These are phyloP conservation scores for Loxodes magnus DNA, from an alignment of 73 alveolate genomes.

Conservation along the genomic window DNA sequence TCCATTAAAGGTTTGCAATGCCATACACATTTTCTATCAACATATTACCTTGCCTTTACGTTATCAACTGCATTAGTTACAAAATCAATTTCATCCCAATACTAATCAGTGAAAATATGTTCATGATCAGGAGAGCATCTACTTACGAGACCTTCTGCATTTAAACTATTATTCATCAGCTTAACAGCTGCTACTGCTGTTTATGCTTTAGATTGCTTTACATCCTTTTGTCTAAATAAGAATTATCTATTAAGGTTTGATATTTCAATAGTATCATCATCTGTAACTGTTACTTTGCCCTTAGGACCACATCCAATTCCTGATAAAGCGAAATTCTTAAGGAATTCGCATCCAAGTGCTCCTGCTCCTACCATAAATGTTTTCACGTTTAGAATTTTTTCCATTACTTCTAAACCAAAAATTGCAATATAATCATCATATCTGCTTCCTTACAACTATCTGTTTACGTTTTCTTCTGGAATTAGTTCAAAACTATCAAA, in stretches of 20 bases:
- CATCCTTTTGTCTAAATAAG: constrained; percentile 86
- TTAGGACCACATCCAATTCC: constrained; percentile 87
- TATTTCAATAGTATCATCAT: constrained; percentile 88
- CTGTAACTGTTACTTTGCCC: constrained; percentile 75
- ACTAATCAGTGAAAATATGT: constrained; percentile 72
- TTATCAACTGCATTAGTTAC: constrained; percentile 93
- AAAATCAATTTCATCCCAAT: constrained; percentile 83
- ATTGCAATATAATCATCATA: constrained; percentile 92
- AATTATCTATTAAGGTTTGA: constrained; percentile 95
- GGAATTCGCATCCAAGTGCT: constrained; percentile 97
- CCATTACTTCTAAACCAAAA: constrained; percentile 82
- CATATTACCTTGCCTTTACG: constrained; percentile 80
- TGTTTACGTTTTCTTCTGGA: constrained; percentile 23
- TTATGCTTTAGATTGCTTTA: constrained; percentile 86
- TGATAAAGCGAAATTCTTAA: constrained; percentile 93
- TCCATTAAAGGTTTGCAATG: constrained; percentile 84
- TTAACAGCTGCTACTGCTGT: constrained; percentile 69
- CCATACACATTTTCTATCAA: constrained; percentile 87
- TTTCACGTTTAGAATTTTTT: constrained; percentile 9
- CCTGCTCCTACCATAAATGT: constrained; percentile 71
- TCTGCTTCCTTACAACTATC: constrained; percentile 59
- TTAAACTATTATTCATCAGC: constrained; percentile 67
- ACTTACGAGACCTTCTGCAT: constrained; percentile 53
- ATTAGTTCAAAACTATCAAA: constrained; percentile 47
- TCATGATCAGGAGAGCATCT: constrained; percentile 81